Evolutionary conservation across 192 early-diverging fungal genomes (phyloP).

Genomic region (Coemansia sp.): DNA sequence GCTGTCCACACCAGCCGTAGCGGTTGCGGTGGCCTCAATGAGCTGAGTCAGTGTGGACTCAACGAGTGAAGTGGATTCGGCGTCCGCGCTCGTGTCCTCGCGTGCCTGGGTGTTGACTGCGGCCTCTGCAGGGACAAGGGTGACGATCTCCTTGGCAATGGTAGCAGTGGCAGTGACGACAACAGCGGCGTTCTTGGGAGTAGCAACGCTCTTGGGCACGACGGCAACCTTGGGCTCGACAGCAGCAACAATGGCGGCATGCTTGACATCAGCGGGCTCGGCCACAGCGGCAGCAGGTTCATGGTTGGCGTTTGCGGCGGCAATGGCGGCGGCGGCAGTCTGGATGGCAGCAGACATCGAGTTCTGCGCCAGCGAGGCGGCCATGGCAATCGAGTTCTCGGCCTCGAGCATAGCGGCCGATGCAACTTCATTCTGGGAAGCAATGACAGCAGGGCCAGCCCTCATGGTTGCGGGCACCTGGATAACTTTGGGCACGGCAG

Average conservation of each 20-base stretch:
- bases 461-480: no score
- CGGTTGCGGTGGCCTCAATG: background rate
- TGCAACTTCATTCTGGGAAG: constrained; percentile 6
- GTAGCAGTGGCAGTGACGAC: background rate
- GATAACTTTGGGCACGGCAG: no score
- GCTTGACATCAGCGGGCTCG: background rate
- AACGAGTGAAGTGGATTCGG: background rate
- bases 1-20: background rate
- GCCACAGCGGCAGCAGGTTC: background rate
- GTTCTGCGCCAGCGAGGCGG: constrained; percentile 10
- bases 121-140: background rate
- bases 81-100: background rate
- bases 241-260: background rate
- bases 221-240: background rate
- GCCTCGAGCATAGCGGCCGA: constrained; percentile 6
- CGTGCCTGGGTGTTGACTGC: background rate
- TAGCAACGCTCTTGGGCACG: background rate
- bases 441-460: no score
- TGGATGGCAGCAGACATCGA: constrained; percentile 12
- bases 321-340: constrained; percentile 8
- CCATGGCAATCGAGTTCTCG: constrained; percentile 9
- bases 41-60: background rate
- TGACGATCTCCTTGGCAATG: background rate
- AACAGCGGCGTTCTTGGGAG: background rate
- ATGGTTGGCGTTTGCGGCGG: background rate